Conservation (phyloP, 2,329 filamentous ascomycete genomes). For the Pseudomassariella vexata region DNA sequence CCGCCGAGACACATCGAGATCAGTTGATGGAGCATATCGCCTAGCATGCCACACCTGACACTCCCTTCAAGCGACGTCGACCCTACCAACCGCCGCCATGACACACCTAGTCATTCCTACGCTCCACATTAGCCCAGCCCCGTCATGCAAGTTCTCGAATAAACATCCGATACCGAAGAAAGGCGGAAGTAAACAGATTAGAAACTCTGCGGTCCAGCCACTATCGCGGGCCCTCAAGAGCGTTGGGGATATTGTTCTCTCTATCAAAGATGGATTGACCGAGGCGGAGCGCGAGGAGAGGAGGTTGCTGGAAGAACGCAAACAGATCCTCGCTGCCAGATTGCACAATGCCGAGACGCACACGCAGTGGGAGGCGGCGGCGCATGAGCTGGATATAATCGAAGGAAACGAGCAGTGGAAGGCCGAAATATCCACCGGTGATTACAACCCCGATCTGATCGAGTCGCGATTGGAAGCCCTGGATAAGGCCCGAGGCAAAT, state of each 20-base stretch:
- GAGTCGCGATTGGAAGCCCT: constrained; percentile 65
- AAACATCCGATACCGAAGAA: neutral
- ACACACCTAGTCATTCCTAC: constrained; percentile 6
- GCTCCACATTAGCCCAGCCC: constrained; percentile 2
- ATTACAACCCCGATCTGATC: constrained; percentile 69
- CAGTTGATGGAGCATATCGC: neutral
- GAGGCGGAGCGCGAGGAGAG: constrained; percentile 42
- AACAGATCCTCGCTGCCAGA: constrained; percentile 55
- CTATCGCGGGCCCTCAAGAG: constrained; percentile 28
- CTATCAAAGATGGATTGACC: constrained; percentile 47
- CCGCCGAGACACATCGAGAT: too few species aligned
- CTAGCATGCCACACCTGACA: constrained; percentile 1
- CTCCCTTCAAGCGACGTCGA: neutral
- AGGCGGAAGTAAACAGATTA: neutral
- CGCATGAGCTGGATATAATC: constrained; percentile 69
- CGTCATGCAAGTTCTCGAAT: neutral
- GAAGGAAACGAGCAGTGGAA: constrained; percentile 85
- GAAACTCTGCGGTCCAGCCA: constrained; percentile 4
- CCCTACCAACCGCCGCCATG: constrained; percentile 5
- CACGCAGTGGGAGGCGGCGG: constrained; percentile 69
- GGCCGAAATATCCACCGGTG: constrained; percentile 49
- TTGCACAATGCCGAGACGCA: constrained; percentile 64
- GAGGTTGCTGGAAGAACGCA: constrained; percentile 48
- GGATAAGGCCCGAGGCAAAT: constrained; percentile 64
- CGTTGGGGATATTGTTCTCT: constrained; percentile 36